Evolutionary conservation across 148 eudicot species (phyloP), one percentile per base, ranked within the genome.

Genomic region (Beta vulgaris): DNA sequence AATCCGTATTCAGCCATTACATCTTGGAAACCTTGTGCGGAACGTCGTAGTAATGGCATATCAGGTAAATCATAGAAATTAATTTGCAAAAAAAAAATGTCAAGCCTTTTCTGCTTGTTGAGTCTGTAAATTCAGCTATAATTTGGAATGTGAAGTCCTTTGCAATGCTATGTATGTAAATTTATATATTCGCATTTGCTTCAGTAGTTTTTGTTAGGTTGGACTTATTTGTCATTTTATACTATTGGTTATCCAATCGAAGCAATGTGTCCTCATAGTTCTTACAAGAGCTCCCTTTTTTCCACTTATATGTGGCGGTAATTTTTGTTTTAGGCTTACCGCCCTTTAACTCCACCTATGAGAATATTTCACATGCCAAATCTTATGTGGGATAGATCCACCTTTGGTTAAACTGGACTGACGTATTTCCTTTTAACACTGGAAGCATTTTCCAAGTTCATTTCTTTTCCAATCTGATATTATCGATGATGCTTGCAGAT

Each of bases 1-100:
- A 95, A 95, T 82, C 99, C 99, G 72, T 73, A 82, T 73, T 85
- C 97, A 61, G 96, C 99, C 68, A 92, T 93, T 39, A 95, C 97
- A 14, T 92, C 99, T 26, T 95, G 99, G 97, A 95, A 92, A 82
- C 87, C 99, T 36, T 95, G 97, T 84, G 97, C 97, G 28, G 97
- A 90, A 79, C 90, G 93, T 34, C 89, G 67, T 23, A 85, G 51
- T 79, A 82, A 81, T 68, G 86, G 84, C 80, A 73, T 89, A 75
- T 83, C 96, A 89, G 93, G 99, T 95, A 73, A 35, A 35, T 55
- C 9, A 37, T 34, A 18, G 62, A 54, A 71, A 48, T 35, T 57
- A 31, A n/a, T 16, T 37, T 9, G 42, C 26, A 67, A 42, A 69
- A 53, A n/a, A n/a, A n/a, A 23, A 32, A 29, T 15, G 6, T 63